Base-by-base conservation (phyloP, 805 yeast species). In the Yamadazyma kitorensis region DNA sequence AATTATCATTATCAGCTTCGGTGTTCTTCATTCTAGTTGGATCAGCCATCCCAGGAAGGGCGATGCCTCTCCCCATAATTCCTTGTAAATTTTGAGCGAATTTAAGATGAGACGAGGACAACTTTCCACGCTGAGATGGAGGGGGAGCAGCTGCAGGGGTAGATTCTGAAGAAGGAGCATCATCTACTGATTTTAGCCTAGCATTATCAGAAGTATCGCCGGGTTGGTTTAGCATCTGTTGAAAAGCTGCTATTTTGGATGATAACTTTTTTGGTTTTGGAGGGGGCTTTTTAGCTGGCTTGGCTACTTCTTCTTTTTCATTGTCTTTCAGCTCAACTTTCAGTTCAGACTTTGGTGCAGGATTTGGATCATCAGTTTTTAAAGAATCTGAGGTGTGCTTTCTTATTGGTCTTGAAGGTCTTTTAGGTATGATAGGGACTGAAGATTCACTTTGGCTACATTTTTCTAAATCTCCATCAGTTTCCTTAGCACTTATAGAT, bases 211-310 rank as follows among this genome's bases (percentile, higher is more conserved):
- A 24, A 5, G 33, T 4, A 8, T 30, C 27, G 12, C 24, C 24
- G 2, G 34, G 39, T 27, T 56, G 61, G 31, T 74, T 74, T 35
- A 84, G 64, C 82, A 82, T 77, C 49, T 82, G 83, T 51, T 84
- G 94, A 54, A 84, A 84, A 0, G 88, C 88, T 1, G 89, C 88
- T 40, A 84, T 84, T 42, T 72, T 82, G 1, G 87, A 79, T 0
- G 91, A 82, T 12, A 86, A 78, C 47, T 84, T 84, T 48, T 82
- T 82, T 3, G 91, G 91, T 16, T 79, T 79, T 19, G 78, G 81
- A 5, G 87, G 87, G 10, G 86, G 67, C 2, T 55, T 55, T 28
- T 54, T 56, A 15, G 49, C 6, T 12, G 9, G 15, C 18, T 24
- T 10, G n/a, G 13, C 13, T 7, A n/a, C 13, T 23, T 23, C 25